These are phyloP conservation scores for Chrysosphaeria jannelii DNA, from an alignment of 2,329 filamentous ascomycete species.

Conservation along the genomic window DNA sequence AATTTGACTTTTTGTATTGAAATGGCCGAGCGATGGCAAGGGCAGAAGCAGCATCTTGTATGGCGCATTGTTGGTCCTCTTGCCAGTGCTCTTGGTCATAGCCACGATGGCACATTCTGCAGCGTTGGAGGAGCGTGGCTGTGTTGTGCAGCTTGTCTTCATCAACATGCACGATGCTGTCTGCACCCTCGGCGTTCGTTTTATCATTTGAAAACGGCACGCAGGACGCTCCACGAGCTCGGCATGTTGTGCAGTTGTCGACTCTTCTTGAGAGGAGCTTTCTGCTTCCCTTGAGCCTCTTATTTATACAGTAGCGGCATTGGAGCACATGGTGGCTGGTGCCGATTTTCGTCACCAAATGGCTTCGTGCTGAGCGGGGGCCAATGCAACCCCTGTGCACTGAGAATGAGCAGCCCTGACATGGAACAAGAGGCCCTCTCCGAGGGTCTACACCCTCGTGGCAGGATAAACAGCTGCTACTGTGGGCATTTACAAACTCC, in stretches of 20 bases:
- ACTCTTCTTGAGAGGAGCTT: slow-evolving; percentile 39
- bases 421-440: slow-evolving; percentile 50
- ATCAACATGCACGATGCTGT: slow-evolving; percentile 40
- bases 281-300: slow-evolving; percentile 31
- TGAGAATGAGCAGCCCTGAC: slow-evolving; percentile 64
- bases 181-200: slow-evolving; percentile 48
- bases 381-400: slow-evolving; percentile 72
- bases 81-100: slow-evolving; percentile 71
- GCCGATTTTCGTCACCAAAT: slow-evolving; percentile 62
- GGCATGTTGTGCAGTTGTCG: slow-evolving; percentile 42
- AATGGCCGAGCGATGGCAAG: no score
- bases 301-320: slow-evolving; percentile 64
- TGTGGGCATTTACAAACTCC: slow-evolving; percentile 40
- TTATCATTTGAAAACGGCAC: slow-evolving; percentile 41
- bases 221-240: slow-evolving; percentile 34
- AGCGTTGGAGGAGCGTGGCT: slow-evolving; percentile 57
- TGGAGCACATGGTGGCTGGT: slow-evolving; percentile 60
- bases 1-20: no score
- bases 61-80: no score
- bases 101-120: slow-evolving; percentile 39
- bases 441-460: slow-evolving; percentile 18
- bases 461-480: slow-evolving; percentile 43
- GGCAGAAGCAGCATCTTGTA: no score
- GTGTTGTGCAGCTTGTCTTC: slow-evolving; percentile 39
- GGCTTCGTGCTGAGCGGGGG: slow-evolving; percentile 41